Evolutionary conservation across 2,329 filamentous ascomycete genomes (phyloP), one percentile per base, ranked within the genome.

Genomic region (Clonostachys chloroleuca): DNA sequence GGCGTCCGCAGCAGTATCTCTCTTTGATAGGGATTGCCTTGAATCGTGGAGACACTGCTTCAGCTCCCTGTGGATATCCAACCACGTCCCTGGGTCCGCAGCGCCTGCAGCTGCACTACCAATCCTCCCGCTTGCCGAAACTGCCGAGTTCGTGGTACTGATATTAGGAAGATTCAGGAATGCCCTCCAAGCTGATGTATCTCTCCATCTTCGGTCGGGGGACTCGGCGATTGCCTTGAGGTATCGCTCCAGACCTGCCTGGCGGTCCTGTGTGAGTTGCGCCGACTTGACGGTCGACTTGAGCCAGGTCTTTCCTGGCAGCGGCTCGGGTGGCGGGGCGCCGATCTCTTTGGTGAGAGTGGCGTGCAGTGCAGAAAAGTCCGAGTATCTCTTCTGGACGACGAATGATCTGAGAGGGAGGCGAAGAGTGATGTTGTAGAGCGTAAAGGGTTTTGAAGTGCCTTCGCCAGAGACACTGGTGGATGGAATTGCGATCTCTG

Each of bases 381-480:
- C 89, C 46, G 84, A 89, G 73, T 92, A 95, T 57, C 89, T 86
- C 67, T 92, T 92, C 59, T 84, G 82, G 6, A 91, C 75, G 53
- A 87, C 84, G 57, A 86, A 87, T 5, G 86, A 87, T 43, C 86
- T 83, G 13, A 92, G 77, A 0, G 89, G 88, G 2, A 91, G 82
- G 44, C 87, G 83, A 49, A 94, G 75, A 18, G 82, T 84, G 64
- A 92, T 85, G 64, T 89, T 88, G 73, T 92, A 92, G 53, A 86
- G 77, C 0, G 87, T 92, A 65, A 83, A 90, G 0, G 84, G 77
- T 58, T 89, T 89, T 52, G 75, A 72, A 6, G 64, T 59, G 51
- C 59, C 63, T 52, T 74, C 73, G 49, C 75, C 69, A 45, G 76
- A 73, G 49, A 80, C 66, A 52, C 79, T 83, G 43, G 83, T 84